phyloP scores from a whole-genome alignment of 1,139 yeast genomes.

The Blastobotrys indianensis region DNA sequence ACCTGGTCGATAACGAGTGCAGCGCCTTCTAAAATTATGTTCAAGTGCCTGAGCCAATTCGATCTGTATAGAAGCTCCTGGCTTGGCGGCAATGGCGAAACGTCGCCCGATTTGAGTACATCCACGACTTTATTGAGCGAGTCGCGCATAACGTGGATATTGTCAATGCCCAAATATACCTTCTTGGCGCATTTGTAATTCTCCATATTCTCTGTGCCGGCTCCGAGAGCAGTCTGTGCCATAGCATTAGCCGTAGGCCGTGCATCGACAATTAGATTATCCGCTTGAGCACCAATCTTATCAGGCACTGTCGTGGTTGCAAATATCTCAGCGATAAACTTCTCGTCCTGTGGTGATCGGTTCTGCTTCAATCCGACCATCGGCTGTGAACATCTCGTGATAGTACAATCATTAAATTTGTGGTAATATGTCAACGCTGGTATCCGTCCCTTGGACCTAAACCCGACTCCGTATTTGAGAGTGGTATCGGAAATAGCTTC shows the following conservation, averaged over 20 bases:
- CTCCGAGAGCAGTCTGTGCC: slow-evolving; percentile 96
- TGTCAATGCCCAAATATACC: slow-evolving; percentile 84
- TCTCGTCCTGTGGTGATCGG: slow-evolving; percentile 88
- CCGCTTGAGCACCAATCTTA: slow-evolving; percentile 32
- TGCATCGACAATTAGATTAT: slow-evolving; percentile 79
- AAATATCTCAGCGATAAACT: slow-evolving; percentile 67
- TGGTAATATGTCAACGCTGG: slow-evolving; percentile 81
- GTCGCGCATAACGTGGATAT: slow-evolving; percentile 92
- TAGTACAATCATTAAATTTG: slow-evolving; percentile 61
- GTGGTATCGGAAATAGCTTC: slow-evolving; percentile 71
- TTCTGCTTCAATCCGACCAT: slow-evolving; percentile 84
- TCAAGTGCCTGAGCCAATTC: slow-evolving; percentile 74
- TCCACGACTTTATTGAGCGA: slow-evolving; percentile 60
- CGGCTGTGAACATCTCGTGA: slow-evolving; percentile 90
- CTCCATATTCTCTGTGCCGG: slow-evolving; percentile 92
- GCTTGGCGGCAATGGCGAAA: slow-evolving; percentile 41
- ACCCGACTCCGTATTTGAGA: slow-evolving; percentile 74
- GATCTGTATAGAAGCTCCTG: slow-evolving; percentile 51
- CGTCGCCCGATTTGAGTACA: slow-evolving; percentile 64
- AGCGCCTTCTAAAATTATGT: slow-evolving; percentile 66
- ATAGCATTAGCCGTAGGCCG: slow-evolving; percentile 91
- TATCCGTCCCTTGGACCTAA: slow-evolving; percentile 76
- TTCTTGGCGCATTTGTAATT: slow-evolving; percentile 64
- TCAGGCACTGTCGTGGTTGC: slow-evolving; percentile 27
- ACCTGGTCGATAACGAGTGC: slow-evolving; percentile 74